Conservation (phyloP, 306 rosid genomes). For the Rosa chinensis region DNA sequence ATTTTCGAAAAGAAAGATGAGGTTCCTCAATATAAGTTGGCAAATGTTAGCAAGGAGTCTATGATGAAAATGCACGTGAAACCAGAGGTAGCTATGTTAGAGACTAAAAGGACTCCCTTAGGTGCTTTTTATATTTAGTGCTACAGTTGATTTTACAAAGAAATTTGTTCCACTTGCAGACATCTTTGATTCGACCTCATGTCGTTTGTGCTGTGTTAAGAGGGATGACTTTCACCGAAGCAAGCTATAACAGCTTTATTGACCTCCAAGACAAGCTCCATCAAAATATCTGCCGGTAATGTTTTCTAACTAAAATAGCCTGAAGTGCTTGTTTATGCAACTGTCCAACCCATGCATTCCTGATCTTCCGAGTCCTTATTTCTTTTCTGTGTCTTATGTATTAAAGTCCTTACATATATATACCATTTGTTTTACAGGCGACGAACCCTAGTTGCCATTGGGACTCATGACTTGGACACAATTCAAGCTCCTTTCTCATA, state of each 20-base stretch:
- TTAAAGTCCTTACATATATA: constrained; percentile 12
- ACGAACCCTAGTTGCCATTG: constrained; percentile 95
- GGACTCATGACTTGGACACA: constrained; percentile 93
- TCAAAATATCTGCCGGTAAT: constrained; percentile 93
- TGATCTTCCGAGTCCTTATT: background rate
- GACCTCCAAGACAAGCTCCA: constrained; percentile 98
- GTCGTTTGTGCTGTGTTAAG: constrained; percentile 87
- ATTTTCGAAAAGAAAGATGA: constrained; percentile 55
- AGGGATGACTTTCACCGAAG: constrained; percentile 69
- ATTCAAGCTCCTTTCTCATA: constrained; percentile 81
- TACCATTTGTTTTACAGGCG: constrained; percentile 43
- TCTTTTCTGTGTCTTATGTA: background rate
- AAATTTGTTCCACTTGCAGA: constrained; percentile 40
- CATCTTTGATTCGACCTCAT: constrained; percentile 66
- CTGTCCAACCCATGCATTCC: background rate
- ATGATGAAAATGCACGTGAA: constrained; percentile 81
- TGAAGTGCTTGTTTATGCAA: background rate
- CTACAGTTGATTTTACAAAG: constrained; percentile 10
- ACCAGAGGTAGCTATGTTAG: constrained; percentile 63
- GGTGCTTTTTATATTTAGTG: background rate
- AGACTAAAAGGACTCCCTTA: background rate
- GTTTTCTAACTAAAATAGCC: constrained; percentile 15
- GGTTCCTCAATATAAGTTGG: constrained; percentile 59
- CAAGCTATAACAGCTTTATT: constrained; percentile 82
- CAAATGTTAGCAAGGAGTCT: constrained; percentile 52